Conservation (phyloP, 257 asterid species). For the Lantana camara region DNA sequence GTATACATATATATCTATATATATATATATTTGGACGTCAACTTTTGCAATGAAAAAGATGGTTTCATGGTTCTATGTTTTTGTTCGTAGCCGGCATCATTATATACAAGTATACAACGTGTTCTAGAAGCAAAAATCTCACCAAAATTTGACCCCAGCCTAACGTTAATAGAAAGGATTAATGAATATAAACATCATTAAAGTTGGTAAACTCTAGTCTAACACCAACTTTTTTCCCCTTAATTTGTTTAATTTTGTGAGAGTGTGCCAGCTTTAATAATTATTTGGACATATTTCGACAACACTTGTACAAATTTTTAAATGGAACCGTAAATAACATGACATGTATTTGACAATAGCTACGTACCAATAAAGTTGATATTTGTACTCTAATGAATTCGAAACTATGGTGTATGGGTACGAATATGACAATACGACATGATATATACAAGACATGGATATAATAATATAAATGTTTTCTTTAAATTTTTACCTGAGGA, state of each 20-base stretch:
- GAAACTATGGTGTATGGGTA: too few species aligned
- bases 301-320: too few species aligned
- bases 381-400: too few species aligned
- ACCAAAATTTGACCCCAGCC: constrained; percentile 2
- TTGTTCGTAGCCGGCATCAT: neutral
- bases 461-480: too few species aligned
- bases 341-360: too few species aligned
- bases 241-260: neutral
- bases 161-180: neutral
- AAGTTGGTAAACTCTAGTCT: neutral
- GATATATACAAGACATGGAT: too few species aligned
- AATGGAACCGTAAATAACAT: too few species aligned
- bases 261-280: neutral
- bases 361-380: too few species aligned
- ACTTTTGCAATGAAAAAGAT: neutral
- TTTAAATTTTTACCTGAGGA: too few species aligned
- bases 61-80: neutral
- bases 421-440: too few species aligned
- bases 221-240: neutral
- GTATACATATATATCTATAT: too few species aligned
- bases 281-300: too few species aligned
- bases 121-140: constrained; percentile 16
- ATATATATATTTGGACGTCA: neutral
- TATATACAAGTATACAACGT: neutral
- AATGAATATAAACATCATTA: constrained; percentile 7